A percentile compares a stretch with the other conserved stretches of the same genome.
These are phyloP conservation scores for Bretschneidera sinensis DNA, from an alignment of 345 rosid species.

Conservation along the genomic window DNA sequence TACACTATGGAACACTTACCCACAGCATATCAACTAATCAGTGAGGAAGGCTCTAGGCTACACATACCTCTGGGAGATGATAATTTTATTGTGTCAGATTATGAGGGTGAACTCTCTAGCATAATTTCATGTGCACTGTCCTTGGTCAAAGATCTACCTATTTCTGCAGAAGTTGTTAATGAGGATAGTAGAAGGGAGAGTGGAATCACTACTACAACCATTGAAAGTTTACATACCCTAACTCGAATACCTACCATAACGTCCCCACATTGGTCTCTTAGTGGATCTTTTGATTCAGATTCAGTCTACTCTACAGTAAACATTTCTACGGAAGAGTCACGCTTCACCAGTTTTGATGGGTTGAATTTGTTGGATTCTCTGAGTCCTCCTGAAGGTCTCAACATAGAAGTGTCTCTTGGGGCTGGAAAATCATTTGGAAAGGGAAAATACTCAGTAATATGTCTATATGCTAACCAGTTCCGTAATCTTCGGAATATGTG, in stretches of 20 bases:
- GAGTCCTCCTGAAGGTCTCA: conserved; percentile 43
- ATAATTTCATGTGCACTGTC: conserved; percentile 85
- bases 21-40: conserved; percentile 46
- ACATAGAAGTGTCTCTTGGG: conserved; percentile 62
- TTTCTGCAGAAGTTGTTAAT: conserved; percentile 17
- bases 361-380: conserved; percentile 53
- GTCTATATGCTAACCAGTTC: conserved; percentile 70
- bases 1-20: conserved; percentile 37
- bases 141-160: conserved; percentile 37
- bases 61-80: conserved; percentile 58
- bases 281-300: conserved; percentile 55
- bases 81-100: conserved; percentile 61
- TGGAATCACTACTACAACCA: conserved; percentile 13
- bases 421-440: conserved; percentile 52
- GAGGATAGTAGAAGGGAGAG: conserved; percentile 34
- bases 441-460: conserved; percentile 73
- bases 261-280: conserved; percentile 49
- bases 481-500: conserved; percentile 63
- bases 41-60: conserved; percentile 72
- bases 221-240: conserved; percentile 25
- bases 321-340: conserved; percentile 48
- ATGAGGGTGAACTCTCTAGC: conserved; percentile 89
- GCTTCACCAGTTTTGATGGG: conserved; percentile 74
- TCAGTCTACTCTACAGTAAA: conserved; percentile 28
- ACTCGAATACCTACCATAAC: conserved; percentile 34